Evolutionary conservation across 805 yeast genomes (phyloP).

Genomic region (Yamadazyma phyllophila): DNA sequence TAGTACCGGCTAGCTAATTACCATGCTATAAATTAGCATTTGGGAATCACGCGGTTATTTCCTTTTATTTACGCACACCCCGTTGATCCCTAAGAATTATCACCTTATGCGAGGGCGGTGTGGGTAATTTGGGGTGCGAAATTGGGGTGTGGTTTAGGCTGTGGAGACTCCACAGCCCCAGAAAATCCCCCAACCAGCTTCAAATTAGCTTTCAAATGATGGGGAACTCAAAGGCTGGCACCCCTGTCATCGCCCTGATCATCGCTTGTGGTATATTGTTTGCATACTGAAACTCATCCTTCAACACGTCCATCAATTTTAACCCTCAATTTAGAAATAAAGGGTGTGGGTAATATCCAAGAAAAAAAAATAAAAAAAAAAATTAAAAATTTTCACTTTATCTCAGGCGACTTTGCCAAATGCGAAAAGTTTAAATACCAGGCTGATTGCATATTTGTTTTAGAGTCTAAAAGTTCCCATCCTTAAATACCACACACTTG

Average conservation of each 20-base stretch:
- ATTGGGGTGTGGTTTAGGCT: background rate
- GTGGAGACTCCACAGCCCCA: background rate
- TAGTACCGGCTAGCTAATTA: background rate
- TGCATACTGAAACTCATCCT: background rate
- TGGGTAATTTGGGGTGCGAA: background rate
- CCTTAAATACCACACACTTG: background rate
- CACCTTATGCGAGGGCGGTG: slow-evolving; percentile 1
- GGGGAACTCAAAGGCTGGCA: background rate
- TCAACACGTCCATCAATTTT: background rate
- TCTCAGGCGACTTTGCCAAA: slow-evolving; percentile 9
- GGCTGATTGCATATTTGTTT: background rate
- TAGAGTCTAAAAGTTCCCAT: background rate
- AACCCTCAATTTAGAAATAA: background rate
- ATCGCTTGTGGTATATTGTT: background rate
- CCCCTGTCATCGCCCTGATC: background rate
- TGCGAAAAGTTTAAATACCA: slow-evolving; percentile 4
- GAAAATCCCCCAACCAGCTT: background rate
- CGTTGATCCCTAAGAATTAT: background rate
- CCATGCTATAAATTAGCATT: background rate
- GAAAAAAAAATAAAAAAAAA: slow-evolving; percentile 6
- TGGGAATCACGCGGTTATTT: background rate
- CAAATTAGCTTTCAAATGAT: background rate
- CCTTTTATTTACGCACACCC: background rate
- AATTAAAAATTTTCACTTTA: slow-evolving; percentile 8
- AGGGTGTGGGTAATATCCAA: slow-evolving; percentile 1